A percentile compares a stretch with the other conserved stretches of the same genome.
Conservation (phyloP, 2,329 filamentous ascomycete genomes). For the Xylaria sp. region DNA sequence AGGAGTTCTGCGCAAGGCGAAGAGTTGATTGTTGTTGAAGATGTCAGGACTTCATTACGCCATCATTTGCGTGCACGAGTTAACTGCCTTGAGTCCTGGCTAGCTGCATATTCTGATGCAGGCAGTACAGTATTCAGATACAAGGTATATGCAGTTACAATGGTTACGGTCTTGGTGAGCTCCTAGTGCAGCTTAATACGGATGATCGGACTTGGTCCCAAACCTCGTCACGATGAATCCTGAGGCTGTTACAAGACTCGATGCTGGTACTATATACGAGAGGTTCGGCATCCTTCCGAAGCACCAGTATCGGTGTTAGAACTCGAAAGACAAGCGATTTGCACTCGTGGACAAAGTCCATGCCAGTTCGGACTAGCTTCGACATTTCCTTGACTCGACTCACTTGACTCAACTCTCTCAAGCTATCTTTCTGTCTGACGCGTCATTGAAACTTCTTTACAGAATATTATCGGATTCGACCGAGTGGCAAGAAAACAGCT, state of each 20-base stretch:
- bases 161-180: too few relatives aligned
- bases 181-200: too few relatives aligned
- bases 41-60: not conserved
- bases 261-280: too few relatives aligned
- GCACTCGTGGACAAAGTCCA: conserved; percentile 3
- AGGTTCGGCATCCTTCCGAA: too few relatives aligned
- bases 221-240: too few relatives aligned
- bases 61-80: not conserved
- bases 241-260: too few relatives aligned
- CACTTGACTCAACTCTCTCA: not conserved
- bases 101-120: too few relatives aligned
- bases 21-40: not conserved
- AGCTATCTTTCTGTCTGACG: not conserved
- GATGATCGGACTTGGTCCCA: too few relatives aligned
- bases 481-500: not conserved
- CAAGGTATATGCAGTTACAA: not conserved
- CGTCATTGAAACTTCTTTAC: too few relatives aligned
- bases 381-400: not conserved
- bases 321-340: not conserved
- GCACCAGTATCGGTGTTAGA: too few relatives aligned
- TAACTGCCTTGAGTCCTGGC: not conserved
- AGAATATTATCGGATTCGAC: too few relatives aligned
- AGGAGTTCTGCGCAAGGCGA: not conserved
- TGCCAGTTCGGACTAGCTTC: not conserved
- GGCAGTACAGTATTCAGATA: too few relatives aligned